Percentiles rank a stretch among this genome's conserved stretches.
phyloP scores from a whole-genome alignment of 2,329 filamentous ascomycete species.

The Epicoccum sorghinum region DNA sequence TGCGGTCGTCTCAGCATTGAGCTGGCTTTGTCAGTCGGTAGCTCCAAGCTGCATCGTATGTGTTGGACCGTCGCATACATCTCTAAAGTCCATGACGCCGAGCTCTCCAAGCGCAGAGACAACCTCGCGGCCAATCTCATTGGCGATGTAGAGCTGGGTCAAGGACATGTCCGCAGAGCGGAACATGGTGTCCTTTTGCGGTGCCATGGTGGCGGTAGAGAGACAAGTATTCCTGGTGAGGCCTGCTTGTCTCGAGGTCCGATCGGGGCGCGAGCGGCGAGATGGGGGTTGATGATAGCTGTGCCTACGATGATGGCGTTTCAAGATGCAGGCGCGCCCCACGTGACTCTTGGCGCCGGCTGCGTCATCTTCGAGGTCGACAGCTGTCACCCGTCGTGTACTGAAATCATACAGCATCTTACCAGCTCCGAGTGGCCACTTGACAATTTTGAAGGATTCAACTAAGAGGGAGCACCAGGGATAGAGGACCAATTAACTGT shows the following conservation, averaged over 20 bases:
- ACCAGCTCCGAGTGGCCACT: too few species aligned
- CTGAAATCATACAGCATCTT: not conserved
- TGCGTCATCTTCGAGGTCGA: constrained; percentile 13
- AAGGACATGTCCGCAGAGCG: constrained; percentile 99
- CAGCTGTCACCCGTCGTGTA: not conserved
- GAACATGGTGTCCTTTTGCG: constrained; percentile 88
- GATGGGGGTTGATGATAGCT: constrained; percentile 36
- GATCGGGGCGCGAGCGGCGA: constrained; percentile 27
- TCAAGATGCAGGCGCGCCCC: constrained; percentile 6
- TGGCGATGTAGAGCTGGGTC: constrained; percentile 99
- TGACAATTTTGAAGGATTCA: too few species aligned
- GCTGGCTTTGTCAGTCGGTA: constrained; percentile 59
- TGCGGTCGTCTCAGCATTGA: constrained; percentile 89
- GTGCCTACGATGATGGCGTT: constrained; percentile 16
- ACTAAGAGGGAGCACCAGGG: too few species aligned
- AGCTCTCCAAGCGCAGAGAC: constrained; percentile 96
- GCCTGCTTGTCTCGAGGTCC: constrained; percentile 33
- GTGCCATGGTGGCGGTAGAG: constrained; percentile 60
- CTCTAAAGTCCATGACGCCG: constrained; percentile 94
- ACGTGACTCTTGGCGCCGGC: not conserved
- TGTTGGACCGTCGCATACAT: constrained; percentile 67
- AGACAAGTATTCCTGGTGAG: constrained; percentile 29
- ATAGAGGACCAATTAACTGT: too few species aligned
- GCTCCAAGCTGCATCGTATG: too few species aligned
- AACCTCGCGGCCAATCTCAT: constrained; percentile 97